Base-by-base conservation (phyloP, 2,329 filamentous ascomycete genomes). In the Ophiostoma triangulosporum region DNA sequence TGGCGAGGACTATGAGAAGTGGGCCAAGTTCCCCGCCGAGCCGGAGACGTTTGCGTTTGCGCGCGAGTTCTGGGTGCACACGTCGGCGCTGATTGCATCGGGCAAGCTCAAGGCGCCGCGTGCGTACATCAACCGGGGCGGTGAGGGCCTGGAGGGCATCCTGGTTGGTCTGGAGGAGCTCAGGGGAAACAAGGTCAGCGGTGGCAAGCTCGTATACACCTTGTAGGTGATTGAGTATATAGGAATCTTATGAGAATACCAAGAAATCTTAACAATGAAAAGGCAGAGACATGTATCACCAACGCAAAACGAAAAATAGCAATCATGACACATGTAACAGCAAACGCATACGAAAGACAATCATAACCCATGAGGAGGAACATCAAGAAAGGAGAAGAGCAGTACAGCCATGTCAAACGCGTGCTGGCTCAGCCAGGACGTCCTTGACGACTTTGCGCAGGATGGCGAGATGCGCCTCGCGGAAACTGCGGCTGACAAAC, bases 131-230 rank as follows among this genome's bases (percentile, higher is more conserved):
- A 61, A 65, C 48, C 57, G 59, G 9, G 64, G 62, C 8, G 63
- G 64, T 7, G 53, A 52, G 49, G 65, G 64, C 7, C 54, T 67
- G 20, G 62, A 66, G 51, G 64, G 65, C 2, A 62, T 65, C 31
- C 17, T 65, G 49, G 57, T 54, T 14, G 66, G 66, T 2, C n/a
- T 67, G 56, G 29, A 62, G 51, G 62, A 65, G 31, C 48, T 67
- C 57, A 64, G 56, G 58, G 56, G 57, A 24, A 61, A 61, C 14
- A 63, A 61, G 62, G 63, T 71, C 20, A 68, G 65, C 57, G 68
- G 63, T 8, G 62, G 60, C 54, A 72, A 72, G 62, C 57, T 72
- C 59, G 69, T 70, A 12, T 70, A 68, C 57, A 60, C 58, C 14
- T 32, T 59, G 11, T 46, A 45, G 26, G 24, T 49, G 11, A 38